Base-by-base conservation (phyloP, 768 basidiomycete species). In the Rhizopogon vulgaris region DNA sequence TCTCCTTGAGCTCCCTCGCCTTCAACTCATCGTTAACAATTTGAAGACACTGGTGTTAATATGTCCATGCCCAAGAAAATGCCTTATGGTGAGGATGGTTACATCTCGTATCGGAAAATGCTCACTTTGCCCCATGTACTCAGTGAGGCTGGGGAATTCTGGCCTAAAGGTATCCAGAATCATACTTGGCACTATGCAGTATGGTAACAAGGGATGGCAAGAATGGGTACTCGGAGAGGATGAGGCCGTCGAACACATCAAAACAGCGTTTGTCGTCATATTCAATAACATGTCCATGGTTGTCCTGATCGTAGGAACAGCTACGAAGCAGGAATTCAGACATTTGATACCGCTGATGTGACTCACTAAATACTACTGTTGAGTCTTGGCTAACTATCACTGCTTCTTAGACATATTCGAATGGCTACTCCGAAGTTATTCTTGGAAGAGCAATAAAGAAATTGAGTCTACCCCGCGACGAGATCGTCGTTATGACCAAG, bases 401-500 rank as follows among this genome's bases (percentile, higher is more conserved):
- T 12, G 11, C 11, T 4, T 52, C 32, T 32, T 51, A 84, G 82
- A 71, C 76, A 0, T 88, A 87, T 60, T 84, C 81, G 1, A 81
- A 85, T 55, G 85, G 85, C 2, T 65, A 70, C 6, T 84, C 82
- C 0, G 89, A 90, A 62, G 60, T 77, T 41, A 74, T 88, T 48
- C 71, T 88, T 17, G 87, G 87, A 10, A 83, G 85, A 57, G 85
- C 81, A 2, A 82, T 91, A 69, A 85, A 84, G 59, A 60, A 80
- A 55, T 74, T 79, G 56, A 63, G 81, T 18, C 71, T 87, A 11
- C 85, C 86, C n/a, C 78, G 88, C 2, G 83, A 85, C 12, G 79
- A 84, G 56, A 80, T 90, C 41, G 87, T 91, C 15, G 78, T 91
- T 14, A 76, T 90, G 73, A 88, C 89, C 51, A 90, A 91, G 70